phyloP scores from a whole-genome alignment of 371 early-diverging fungal species.

The Apophysomyces sp. region DNA sequence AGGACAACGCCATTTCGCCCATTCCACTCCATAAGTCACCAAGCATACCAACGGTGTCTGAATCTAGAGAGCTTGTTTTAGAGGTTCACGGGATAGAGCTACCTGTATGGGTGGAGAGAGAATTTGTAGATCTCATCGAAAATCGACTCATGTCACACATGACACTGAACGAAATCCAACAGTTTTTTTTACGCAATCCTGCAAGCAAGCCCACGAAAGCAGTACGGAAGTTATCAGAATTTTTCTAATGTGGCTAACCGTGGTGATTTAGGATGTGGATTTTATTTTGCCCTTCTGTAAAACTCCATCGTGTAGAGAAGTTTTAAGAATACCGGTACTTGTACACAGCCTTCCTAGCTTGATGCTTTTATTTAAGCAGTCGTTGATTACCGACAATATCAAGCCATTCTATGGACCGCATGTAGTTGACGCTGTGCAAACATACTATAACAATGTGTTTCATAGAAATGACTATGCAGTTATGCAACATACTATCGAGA shows the following conservation, averaged over 20 bases:
- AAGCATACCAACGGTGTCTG: not conserved
- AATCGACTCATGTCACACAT: constrained; percentile 59
- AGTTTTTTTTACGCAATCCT: constrained; percentile 69
- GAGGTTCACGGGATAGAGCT: constrained; percentile 75
- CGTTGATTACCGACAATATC: constrained; percentile 52
- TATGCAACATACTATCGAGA: not conserved
- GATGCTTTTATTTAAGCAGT: constrained; percentile 67
- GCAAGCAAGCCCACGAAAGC: constrained; percentile 64
- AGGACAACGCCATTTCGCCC: not conserved
- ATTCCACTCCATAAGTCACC: not conserved
- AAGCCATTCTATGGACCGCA: constrained; percentile 57
- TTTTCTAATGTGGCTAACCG: not conserved
- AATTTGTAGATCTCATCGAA: constrained; percentile 69
- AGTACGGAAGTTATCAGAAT: constrained; percentile 23
- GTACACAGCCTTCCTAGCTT: constrained; percentile 61
- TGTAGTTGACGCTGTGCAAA: constrained; percentile 47
- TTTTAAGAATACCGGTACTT: constrained; percentile 51
- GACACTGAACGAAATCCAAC: constrained; percentile 65
- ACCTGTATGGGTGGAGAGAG: constrained; percentile 65
- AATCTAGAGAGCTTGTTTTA: constrained; percentile 54
- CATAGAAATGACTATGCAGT: constrained; percentile 4
- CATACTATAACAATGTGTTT: constrained; percentile 29
- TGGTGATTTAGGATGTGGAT: constrained; percentile 53
- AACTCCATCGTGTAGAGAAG: constrained; percentile 35
- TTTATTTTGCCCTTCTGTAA: constrained; percentile 63